These are phyloP conservation scores for Byssochlamys sp. DNA, from an alignment of 2,329 filamentous ascomycete species.

Conservation along the genomic window DNA sequence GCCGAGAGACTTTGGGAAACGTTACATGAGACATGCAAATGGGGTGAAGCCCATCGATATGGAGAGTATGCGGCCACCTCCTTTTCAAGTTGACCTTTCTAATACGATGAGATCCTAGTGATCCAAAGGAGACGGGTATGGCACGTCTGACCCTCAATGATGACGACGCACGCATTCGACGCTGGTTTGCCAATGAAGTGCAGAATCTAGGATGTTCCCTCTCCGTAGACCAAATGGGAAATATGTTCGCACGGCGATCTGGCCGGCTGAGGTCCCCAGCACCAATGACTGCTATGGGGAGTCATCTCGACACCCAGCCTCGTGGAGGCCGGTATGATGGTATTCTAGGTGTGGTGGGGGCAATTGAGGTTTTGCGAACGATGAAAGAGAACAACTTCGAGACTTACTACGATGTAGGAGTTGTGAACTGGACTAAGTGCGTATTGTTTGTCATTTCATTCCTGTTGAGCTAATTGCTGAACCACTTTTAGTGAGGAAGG, in stretches of 20 bases:
- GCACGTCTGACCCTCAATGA: conserved; percentile 59
- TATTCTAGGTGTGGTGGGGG: conserved; percentile 64
- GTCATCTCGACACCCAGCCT: conserved; percentile 44
- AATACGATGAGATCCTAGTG: conserved; percentile 5
- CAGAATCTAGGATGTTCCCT: conserved; percentile 53
- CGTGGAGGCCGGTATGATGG: conserved; percentile 41
- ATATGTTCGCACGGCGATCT: conserved; percentile 64
- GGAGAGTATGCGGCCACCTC: conserved; percentile 13
- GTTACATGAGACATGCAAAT: conserved; percentile 23
- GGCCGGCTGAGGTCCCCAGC: conserved; percentile 49
- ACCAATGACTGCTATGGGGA: conserved; percentile 56
- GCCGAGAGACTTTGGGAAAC: conserved; percentile 19
- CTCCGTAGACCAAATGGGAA: conserved; percentile 63
- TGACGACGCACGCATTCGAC: conserved; percentile 54
- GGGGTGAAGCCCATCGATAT: conserved; percentile 20
- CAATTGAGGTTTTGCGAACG: conserved; percentile 60
- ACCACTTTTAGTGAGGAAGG: conserved; percentile 55
- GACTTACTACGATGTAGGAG: conserved; percentile 61
- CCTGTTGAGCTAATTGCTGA: no score
- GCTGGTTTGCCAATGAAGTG: conserved; percentile 59
- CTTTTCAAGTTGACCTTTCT: no score
- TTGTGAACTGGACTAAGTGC: conserved; percentile 70
- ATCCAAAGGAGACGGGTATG: conserved; percentile 48
- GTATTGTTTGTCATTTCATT: conserved; percentile 4
- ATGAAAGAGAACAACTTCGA: conserved; percentile 58